These are phyloP conservation scores for Pneumocystis murina DNA, from an alignment of 1,139 yeast species.

Conservation along the genomic window DNA sequence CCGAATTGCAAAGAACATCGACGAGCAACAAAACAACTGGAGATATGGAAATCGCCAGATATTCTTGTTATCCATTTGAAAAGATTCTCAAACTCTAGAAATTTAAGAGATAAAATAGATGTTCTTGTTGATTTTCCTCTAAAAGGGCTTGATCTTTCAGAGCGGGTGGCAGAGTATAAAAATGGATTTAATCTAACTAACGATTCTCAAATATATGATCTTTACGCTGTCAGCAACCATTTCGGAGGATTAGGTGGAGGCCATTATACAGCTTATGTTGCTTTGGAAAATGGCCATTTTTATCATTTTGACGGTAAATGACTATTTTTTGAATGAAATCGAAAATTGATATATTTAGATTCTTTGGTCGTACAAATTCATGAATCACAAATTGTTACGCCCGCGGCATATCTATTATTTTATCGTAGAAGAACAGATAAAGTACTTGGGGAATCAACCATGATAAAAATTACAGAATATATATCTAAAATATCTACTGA, in stretches of 20 bases:
- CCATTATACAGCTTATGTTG: conserved; percentile 83
- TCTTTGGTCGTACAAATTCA: conserved; percentile 49
- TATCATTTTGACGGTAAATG: conserved; percentile 57
- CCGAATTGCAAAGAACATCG: conserved; percentile 78
- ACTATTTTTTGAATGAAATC: background rate
- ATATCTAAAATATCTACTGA: background rate
- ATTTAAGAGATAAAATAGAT: conserved; percentile 80
- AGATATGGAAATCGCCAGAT: conserved; percentile 85
- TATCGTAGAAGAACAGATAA: conserved; percentile 42
- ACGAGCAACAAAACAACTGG: conserved; percentile 81
- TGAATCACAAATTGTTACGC: conserved; percentile 47
- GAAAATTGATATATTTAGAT: conserved; percentile 21
- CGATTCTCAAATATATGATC: conserved; percentile 44
- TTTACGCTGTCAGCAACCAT: conserved; percentile 88
- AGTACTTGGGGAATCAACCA: conserved; percentile 8
- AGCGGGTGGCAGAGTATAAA: conserved; percentile 32
- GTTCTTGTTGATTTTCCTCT: conserved; percentile 79
- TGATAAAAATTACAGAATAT: conserved; percentile 2
- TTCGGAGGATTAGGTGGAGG: conserved; percentile 97
- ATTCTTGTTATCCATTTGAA: conserved; percentile 78
- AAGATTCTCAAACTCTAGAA: conserved; percentile 71
- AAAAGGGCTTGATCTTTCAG: conserved; percentile 57
- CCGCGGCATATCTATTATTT: conserved; percentile 78
- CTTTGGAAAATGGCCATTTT: conserved; percentile 65
- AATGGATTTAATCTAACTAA: conserved; percentile 26